phyloP scores from a whole-genome alignment of 2,329 filamentous ascomycete genomes.

The Lizonia empirigonia region DNA sequence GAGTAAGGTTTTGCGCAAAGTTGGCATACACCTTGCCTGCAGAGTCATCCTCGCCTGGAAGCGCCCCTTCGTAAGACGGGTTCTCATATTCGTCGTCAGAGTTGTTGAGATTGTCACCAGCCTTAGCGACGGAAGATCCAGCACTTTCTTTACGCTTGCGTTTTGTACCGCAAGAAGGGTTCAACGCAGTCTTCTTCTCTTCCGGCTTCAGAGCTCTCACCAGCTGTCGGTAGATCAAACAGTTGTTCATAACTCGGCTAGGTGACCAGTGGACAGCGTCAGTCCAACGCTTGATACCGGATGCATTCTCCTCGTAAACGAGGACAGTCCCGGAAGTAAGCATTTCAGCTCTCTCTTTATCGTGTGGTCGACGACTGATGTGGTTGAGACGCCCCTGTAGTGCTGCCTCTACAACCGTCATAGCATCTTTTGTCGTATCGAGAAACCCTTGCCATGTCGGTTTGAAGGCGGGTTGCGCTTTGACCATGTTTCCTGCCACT shows the following conservation, averaged over 20 bases:
- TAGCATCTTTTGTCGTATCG: conserved; percentile 72
- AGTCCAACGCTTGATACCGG: conserved; percentile 93
- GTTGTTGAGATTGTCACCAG: conserved; percentile 36
- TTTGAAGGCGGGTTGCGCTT: conserved; percentile 54
- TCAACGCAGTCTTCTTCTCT: conserved; percentile 45
- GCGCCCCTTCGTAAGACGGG: conserved; percentile 26
- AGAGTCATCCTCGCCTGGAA: conserved; percentile 32
- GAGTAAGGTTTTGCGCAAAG: conserved; percentile 48
- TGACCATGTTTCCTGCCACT: conserved; percentile 37
- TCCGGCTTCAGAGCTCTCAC: conserved; percentile 45
- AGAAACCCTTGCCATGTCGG: conserved; percentile 73
- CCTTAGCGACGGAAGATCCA: conserved; percentile 35
- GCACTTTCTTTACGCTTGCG: conserved; percentile 45
- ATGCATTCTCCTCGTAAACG: conserved; percentile 89
- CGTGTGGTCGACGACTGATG: conserved; percentile 82
- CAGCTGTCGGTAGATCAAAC: conserved; percentile 83
- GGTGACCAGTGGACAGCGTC: conserved; percentile 92
- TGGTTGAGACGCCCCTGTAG: conserved; percentile 73
- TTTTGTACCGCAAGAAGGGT: conserved; percentile 45
- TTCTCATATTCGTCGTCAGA: conserved; percentile 46
- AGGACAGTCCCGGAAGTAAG: conserved; percentile 87
- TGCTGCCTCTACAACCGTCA: conserved; percentile 80
- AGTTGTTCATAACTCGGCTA: conserved; percentile 82
- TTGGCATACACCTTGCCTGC: conserved; percentile 45
- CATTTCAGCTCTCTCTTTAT: conserved; percentile 76